These are phyloP conservation scores for Talaromyces thailandensis DNA, from an alignment of 495 filamentous ascomycete species.

Conservation along the genomic window DNA sequence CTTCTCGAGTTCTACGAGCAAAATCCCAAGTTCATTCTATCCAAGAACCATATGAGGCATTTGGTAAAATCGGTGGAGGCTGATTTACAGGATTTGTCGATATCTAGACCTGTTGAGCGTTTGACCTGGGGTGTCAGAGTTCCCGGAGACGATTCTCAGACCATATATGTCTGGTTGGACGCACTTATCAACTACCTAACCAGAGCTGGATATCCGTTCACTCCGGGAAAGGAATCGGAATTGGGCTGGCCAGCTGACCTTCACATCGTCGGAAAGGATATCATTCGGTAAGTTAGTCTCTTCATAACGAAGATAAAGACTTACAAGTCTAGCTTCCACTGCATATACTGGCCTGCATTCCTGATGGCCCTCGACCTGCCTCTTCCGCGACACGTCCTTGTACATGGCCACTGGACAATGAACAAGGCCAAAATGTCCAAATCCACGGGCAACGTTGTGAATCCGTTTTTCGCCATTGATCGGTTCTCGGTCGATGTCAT, in stretches of 20 bases:
- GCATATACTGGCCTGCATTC: constrained; percentile 96
- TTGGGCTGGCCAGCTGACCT: constrained; percentile 84
- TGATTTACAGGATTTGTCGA: constrained; percentile 74
- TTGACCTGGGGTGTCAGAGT: constrained; percentile 87
- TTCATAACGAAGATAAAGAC: neutral
- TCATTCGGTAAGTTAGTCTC: constrained; percentile 50
- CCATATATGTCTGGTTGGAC: constrained; percentile 97
- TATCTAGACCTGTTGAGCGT: constrained; percentile 73
- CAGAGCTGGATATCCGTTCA: constrained; percentile 72
- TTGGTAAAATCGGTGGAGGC: constrained; percentile 59
- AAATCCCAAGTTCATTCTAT: constrained; percentile 64
- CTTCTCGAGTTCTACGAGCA: constrained; percentile 70
- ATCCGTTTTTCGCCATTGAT: constrained; percentile 86
- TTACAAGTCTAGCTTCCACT: constrained; percentile 57
- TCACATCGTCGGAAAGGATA: constrained; percentile 94
- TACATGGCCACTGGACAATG: constrained; percentile 93
- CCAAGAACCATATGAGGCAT: constrained; percentile 53
- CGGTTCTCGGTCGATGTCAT: constrained; percentile 81
- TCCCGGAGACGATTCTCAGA: constrained; percentile 74
- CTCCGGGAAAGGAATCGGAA: constrained; percentile 51
- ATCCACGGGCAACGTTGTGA: constrained; percentile 87
- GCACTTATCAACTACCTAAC: constrained; percentile 92
- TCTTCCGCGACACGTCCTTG: constrained; percentile 71
- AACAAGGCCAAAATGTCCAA: constrained; percentile 90
- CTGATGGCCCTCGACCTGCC: constrained; percentile 82